Conservation (phyloP, 805 yeast species). For the Isabelozyma pseudorhagii region DNA sequence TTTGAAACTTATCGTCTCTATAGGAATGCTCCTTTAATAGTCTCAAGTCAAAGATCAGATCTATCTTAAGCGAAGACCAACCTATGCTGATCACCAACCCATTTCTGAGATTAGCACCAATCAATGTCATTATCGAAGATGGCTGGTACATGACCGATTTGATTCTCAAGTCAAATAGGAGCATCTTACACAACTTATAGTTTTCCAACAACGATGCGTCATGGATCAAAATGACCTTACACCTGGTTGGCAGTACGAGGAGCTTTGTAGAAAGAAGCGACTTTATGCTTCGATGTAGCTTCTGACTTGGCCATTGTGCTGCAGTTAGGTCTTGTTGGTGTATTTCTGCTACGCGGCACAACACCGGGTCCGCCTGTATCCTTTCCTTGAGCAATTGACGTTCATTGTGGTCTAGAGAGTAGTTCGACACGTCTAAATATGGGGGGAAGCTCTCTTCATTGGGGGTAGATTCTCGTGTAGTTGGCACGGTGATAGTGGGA, state of each 20-base stretch:
- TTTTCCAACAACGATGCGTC: conserved; percentile 13
- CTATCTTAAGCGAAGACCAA: conserved; percentile 20
- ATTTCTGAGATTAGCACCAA: conserved; percentile 16
- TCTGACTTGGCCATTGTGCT: neutral
- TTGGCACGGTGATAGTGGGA: conserved; percentile 7
- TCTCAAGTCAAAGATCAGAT: conserved; percentile 22
- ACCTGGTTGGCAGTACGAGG: conserved; percentile 13
- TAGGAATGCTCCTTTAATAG: conserved; percentile 4
- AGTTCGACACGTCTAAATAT: neutral
- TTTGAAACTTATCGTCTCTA: conserved; percentile 1
- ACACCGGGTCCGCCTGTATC: neutral
- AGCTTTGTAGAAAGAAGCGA: conserved; percentile 2
- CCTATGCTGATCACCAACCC: conserved; percentile 28
- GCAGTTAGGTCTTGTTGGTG: neutral
- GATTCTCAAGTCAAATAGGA: conserved; percentile 20
- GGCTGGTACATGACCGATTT: conserved; percentile 21
- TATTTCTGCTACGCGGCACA: neutral
- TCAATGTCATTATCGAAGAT: conserved; percentile 14
- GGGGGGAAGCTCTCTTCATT: neutral
- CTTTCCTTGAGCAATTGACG: neutral
- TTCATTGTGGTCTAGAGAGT: neutral
- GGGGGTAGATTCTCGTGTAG: neutral
- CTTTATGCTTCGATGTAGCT: neutral
- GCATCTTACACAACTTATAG: conserved; percentile 11
- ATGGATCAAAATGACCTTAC: conserved; percentile 20